Base-by-base conservation (phyloP, 108 stramenopile genomes). In the Poteriospumella lacustris region DNA sequence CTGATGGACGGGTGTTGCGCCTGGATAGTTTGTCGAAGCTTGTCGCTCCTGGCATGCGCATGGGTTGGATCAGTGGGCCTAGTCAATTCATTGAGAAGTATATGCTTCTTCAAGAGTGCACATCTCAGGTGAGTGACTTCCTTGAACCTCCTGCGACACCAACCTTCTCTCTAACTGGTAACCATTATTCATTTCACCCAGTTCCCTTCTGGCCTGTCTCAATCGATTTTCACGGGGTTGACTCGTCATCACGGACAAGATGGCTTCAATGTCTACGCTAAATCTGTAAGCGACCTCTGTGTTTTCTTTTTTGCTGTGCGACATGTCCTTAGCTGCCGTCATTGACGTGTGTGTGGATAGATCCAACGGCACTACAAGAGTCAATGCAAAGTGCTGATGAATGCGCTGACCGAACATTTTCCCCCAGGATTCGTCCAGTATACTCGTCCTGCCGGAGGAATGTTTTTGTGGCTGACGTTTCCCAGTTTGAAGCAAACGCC, bases 11-110 rank as follows among this genome's bases (percentile, higher is more conserved):
- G 31, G 89, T 90, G 0, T 15, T 90, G n/a, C 82, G 88, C 42
- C 79, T 90, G 56, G 89, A 90, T 58, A 78, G 79, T 68, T 76
- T 86, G 36, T 81, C 82, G 69, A 90, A 90, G 85, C 40, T 85
- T 33, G 31, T 90, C 34, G 78, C 83, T n/a, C 44, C 85, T 2
- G 89, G 89, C 31, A 81, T 90, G 33, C 87, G 89, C 33, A 58
- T 90, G 33, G 89, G 89, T 15, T 87, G 78, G 58, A 81, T 85
- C 29, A 83, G 85, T 24, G 89, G 80, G 19, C 88, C 89, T 26
- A 36, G 59, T 33, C 56, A 64, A 47, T 69, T 90, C 12, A 44
- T 88, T 0, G 84, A 86, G 24, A 59, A 69, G 29, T 72, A 87
- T 29, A 47, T 58, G 72, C 76, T 87, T 0, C 81, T 80, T 26